phyloP scores from a whole-genome alignment of 768 basidiomycete species.

The Termitomyces sp. region DNA sequence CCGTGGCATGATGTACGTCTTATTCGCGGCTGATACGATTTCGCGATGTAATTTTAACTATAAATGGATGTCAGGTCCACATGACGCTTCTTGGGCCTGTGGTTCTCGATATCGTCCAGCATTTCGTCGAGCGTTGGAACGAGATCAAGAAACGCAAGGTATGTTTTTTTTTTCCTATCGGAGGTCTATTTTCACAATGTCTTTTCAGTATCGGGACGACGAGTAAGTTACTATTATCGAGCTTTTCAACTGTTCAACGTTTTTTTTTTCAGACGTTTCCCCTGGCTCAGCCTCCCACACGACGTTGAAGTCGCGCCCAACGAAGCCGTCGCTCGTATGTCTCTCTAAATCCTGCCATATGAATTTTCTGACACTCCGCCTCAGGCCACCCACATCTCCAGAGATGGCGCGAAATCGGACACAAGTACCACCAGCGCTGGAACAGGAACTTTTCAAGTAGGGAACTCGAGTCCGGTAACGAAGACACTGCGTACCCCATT shows the following conservation, averaged over 20 bases:
- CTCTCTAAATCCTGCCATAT: neutral
- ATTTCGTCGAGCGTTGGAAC: constrained; percentile 92
- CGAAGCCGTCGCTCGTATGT: constrained; percentile 54
- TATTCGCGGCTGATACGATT: neutral
- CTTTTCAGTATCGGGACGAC: constrained; percentile 35
- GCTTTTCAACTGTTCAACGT: constrained; percentile 26
- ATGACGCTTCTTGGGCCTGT: constrained; percentile 78
- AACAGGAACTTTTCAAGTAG: constrained; percentile 32
- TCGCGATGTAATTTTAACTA: neutral
- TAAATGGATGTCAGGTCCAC: constrained; percentile 52
- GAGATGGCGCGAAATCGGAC: constrained; percentile 52
- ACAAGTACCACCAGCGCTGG: constrained; percentile 59
- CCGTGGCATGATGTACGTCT: constrained; percentile 90
- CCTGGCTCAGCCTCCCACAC: constrained; percentile 78
- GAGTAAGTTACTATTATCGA: constrained; percentile 37
- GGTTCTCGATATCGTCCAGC: constrained; percentile 86
- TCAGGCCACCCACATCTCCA: constrained; percentile 64
- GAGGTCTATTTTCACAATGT: neutral
- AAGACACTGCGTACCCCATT: constrained; percentile 31
- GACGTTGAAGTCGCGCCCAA: constrained; percentile 52
- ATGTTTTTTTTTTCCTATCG: constrained; percentile 1
- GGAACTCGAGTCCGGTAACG: constrained; percentile 19
- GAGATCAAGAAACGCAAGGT: constrained; percentile 82
- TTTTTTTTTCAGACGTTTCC: neutral
- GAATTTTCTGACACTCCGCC: neutral